A percentile compares a stretch with the other conserved stretches of the same genome.
Evolutionary conservation across 2,329 filamentous ascomycete genomes (phyloP).

Genomic region (Metarhizium rileyi): DNA sequence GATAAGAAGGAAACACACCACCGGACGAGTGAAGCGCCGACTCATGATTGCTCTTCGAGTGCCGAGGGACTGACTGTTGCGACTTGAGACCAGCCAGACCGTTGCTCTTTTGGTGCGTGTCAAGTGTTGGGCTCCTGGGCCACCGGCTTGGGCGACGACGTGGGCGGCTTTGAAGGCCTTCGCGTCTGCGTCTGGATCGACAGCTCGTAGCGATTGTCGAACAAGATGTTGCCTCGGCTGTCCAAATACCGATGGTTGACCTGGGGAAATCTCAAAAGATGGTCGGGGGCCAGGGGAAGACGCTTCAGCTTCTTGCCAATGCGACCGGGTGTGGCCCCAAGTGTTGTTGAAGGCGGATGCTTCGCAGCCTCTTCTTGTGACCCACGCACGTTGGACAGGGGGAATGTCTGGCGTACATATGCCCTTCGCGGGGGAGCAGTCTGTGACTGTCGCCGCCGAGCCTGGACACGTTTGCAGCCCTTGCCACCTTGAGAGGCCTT

Average conservation of each 20-base stretch:
- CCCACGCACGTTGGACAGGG: constrained; percentile 10
- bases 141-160: background rate
- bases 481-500: background rate
- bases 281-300: constrained; percentile 4
- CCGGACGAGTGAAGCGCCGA: background rate
- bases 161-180: background rate
- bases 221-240: constrained; percentile 4
- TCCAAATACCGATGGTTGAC: constrained; percentile 8
- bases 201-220: constrained; percentile 4
- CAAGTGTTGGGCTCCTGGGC: background rate
- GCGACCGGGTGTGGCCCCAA: background rate
- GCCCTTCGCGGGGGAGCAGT: constrained; percentile 1
- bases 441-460: background rate
- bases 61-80: background rate
- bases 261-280: constrained; percentile 9
- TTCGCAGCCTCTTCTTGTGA: background rate
- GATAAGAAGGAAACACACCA: background rate
- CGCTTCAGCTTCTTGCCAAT: constrained; percentile 1
- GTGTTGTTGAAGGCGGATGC: background rate
- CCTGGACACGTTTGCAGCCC: background rate
- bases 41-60: background rate
- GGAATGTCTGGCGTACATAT: constrained; percentile 6
- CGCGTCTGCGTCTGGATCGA: background rate
- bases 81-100: no score
- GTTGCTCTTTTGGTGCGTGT: background rate